phyloP scores from a whole-genome alignment of 192 early-diverging fungal genomes.

The Podila epigama region DNA sequence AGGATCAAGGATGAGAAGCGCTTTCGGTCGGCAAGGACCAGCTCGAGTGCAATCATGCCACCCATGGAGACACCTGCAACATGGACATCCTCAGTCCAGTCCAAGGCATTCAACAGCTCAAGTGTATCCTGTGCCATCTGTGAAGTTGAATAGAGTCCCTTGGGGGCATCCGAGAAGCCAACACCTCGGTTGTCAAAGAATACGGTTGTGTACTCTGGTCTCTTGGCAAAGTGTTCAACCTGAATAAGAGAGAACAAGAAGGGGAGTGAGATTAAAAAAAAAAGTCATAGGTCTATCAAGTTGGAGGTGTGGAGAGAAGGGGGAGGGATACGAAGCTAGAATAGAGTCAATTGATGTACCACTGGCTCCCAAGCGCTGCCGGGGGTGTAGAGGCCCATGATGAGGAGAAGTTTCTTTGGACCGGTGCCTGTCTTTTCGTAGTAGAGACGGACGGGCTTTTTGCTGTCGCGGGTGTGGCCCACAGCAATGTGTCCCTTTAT shows the following conservation, averaged over 20 bases:
- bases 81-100: conserved; percentile 75
- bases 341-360: conserved; percentile 7
- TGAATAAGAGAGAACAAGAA: conserved; percentile 31
- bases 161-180: conserved; percentile 68
- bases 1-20: conserved; percentile 64
- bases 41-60: conserved; percentile 85
- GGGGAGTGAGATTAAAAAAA: not conserved
- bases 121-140: conserved; percentile 81
- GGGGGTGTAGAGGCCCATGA: conserved; percentile 68
- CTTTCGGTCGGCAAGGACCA: conserved; percentile 64
- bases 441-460: conserved; percentile 67
- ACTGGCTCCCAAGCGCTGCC: conserved; percentile 38
- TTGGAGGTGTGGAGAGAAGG: not conserved
- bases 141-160: conserved; percentile 65
- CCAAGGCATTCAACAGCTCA: conserved; percentile 73
- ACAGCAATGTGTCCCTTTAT: conserved; percentile 55
- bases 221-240: conserved; percentile 69
- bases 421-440: conserved; percentile 83
- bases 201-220: conserved; percentile 72
- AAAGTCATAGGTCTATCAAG: not conserved
- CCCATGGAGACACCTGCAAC: conserved; percentile 88
- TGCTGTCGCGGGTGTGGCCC: conserved; percentile 30
- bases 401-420: conserved; percentile 69
- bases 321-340: not conserved
- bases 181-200: conserved; percentile 90